Evolutionary conservation across 2,329 filamentous ascomycete genomes (phyloP), one percentile per base, ranked within the genome.

Genomic region (Fusarium sarcochroum): DNA sequence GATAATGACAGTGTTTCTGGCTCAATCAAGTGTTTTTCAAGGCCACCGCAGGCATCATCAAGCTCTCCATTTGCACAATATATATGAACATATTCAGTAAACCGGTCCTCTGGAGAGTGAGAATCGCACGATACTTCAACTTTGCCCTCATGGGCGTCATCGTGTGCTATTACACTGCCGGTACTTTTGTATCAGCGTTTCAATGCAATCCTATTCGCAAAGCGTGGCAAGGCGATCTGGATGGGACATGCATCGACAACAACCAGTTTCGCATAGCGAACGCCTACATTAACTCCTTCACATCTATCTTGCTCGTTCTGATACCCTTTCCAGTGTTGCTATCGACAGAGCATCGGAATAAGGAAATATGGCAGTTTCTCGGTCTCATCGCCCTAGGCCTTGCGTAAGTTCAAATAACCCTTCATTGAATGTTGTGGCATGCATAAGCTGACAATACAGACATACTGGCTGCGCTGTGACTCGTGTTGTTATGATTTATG

Each of bases 11-110:
- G 55, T 58, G 50, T 23, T 58, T 58, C 50, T 58, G 34, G 50
- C 55, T 58, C 0, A 56, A 58, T 15, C 55, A 58, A 14, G 20
- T 58, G 14, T 54, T 58, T 17, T 58, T 54, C 18, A 58, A 58
- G 7, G 48, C 55, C 2, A 25, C 40, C 1, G 55, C 55, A 0
- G 34, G 50, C 3, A 9, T 46, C 2, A 27, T 58, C 2, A 58
- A 58, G n/a, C 55, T 56, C 5, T 58, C 55, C 0, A 58, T 58
- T 5, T 58, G 50, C 18, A 46, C 40, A 0, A 56, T 58, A 2
- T 58, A 58, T 2, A 40, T 58, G 50, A 58, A 21, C 7, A 58
- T 58, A 10, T 56, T 58, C 1, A 58, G 10, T 23, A 38, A 58
- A 1, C 50, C 55, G 7, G 27, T 56, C 3, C 15, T 58, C 0